phyloP scores from a whole-genome alignment of 306 rosid genomes.

The Cicer judaicum region DNA sequence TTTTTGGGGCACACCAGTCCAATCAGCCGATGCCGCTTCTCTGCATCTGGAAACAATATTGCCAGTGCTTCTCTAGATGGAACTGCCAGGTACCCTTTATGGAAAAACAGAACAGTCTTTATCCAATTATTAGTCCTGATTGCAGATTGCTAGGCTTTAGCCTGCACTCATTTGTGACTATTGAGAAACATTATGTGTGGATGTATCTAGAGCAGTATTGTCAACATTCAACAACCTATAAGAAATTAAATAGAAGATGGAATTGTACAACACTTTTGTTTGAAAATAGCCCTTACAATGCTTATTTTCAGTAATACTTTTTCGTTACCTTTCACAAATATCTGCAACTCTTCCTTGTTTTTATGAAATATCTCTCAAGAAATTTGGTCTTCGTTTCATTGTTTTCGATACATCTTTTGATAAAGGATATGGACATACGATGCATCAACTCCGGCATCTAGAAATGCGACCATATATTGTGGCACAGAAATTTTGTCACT shows the following conservation, averaged over 20 bases:
- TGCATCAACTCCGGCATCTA: conserved; percentile 82
- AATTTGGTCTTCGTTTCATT: conserved; percentile 39
- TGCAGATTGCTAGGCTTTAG: conserved; percentile 31
- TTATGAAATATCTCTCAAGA: conserved; percentile 26
- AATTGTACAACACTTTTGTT: conserved; percentile 20
- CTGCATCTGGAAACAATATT: conserved; percentile 92
- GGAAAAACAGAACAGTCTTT: conserved; percentile 7
- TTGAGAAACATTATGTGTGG: conserved; percentile 17
- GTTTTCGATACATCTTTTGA: conserved; percentile 37
- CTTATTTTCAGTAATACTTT: conserved; percentile 24
- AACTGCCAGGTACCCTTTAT: conserved; percentile 77
- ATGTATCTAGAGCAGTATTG: conserved; percentile 6
- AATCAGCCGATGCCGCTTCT: conserved; percentile 88
- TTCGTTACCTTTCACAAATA: conserved; percentile 29
- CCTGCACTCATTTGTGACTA: conserved; percentile 36
- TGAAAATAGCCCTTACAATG: conserved; percentile 20
- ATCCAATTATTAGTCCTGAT: conserved; percentile 20
- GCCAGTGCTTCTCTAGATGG: conserved; percentile 98
- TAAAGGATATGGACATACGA: conserved; percentile 96
- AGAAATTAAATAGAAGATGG: conserved; percentile 2
- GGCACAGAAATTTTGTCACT: conserved; percentile 90
- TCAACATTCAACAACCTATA: not conserved
- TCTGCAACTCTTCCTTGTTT: conserved; percentile 33
- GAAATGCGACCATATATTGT: conserved; percentile 97
- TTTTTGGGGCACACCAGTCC: conserved; percentile 97